These are phyloP conservation scores for Erucastrum elatum DNA, from an alignment of 345 rosid species.

Conservation along the genomic window DNA sequence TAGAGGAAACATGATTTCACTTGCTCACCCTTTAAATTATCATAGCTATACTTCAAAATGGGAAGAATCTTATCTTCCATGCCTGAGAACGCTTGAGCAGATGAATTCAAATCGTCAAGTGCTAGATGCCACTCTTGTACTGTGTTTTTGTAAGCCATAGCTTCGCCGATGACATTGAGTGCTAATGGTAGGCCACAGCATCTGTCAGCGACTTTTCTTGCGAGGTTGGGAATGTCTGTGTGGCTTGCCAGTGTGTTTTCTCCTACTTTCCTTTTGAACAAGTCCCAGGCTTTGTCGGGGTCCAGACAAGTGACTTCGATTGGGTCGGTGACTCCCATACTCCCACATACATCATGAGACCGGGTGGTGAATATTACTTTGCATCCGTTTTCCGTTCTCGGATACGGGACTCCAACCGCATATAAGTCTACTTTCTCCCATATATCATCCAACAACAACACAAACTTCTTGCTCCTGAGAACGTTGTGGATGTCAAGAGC, in stretches of 20 bases:
- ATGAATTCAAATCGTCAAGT: not conserved
- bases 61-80: not conserved
- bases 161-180: not conserved
- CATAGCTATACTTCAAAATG: not conserved
- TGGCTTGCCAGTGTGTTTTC: not conserved
- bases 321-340: not conserved
- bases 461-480: not conserved
- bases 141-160: not conserved
- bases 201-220: not conserved
- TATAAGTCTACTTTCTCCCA: not conserved
- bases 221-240: not conserved
- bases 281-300: not conserved
- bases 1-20: not conserved
- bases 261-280: not conserved
- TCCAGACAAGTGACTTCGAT: conserved; percentile 16
- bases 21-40: not conserved
- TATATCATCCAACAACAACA: not conserved
- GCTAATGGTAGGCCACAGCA: not conserved
- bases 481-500: not conserved
- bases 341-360: conserved; percentile 4
- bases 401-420: not conserved
- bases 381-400: not conserved
- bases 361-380: conserved; percentile 30
- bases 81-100: not conserved
- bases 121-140: not conserved